Conservation (phyloP, 805 yeast genomes). For the Lachancea fermentati region DNA sequence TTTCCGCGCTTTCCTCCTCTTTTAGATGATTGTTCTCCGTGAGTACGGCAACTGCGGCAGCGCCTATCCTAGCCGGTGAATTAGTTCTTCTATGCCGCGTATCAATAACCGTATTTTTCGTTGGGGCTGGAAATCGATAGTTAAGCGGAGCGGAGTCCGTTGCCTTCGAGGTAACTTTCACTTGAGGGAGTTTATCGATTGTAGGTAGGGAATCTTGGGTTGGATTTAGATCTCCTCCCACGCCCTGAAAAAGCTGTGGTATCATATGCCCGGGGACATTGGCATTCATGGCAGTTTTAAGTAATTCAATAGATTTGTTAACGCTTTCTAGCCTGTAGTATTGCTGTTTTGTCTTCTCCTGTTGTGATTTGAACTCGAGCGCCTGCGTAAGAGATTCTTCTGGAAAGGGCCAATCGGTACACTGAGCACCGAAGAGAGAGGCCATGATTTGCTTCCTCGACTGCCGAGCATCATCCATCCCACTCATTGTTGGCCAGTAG, state of each 20-base stretch:
- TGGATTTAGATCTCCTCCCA: constrained; percentile 6
- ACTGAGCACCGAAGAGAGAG: constrained; percentile 47
- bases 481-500: constrained; percentile 6
- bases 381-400: constrained; percentile 56
- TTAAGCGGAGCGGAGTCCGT: constrained; percentile 12
- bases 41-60: constrained; percentile 58
- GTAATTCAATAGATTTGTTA: constrained; percentile 52
- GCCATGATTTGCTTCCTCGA: constrained; percentile 11
- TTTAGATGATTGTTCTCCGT: constrained; percentile 23
- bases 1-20: constrained; percentile 19
- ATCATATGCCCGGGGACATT: constrained; percentile 62
- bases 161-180: constrained; percentile 2
- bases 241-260: constrained; percentile 45
- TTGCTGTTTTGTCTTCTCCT: constrained; percentile 79
- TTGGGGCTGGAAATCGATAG: constrained; percentile 21
- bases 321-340: constrained; percentile 61
- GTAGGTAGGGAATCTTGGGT: constrained; percentile 1
- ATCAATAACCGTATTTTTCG: constrained; percentile 3
- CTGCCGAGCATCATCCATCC: constrained; percentile 3
- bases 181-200: constrained; percentile 6
- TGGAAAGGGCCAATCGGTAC: constrained; percentile 48
- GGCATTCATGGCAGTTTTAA: constrained; percentile 53
- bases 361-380: constrained; percentile 57
- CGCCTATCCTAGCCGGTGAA: constrained; percentile 70
- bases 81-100: constrained; percentile 37